Percentiles rank a stretch among this genome's conserved stretches.
Conservation (phyloP, 768 basidiomycete genomes). For the Coprinopsis cinerea region DNA sequence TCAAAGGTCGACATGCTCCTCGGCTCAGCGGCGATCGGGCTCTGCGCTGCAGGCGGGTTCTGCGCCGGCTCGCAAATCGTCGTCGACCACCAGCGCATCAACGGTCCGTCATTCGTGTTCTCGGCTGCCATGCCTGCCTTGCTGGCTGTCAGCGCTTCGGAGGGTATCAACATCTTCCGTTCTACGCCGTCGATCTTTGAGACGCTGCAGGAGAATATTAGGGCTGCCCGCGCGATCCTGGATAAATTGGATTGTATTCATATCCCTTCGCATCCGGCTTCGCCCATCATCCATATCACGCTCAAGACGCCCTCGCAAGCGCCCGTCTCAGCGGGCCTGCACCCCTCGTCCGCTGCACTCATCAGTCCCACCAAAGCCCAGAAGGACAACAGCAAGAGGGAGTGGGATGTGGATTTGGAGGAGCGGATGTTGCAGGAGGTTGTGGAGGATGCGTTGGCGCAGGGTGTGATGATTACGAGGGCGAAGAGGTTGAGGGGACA, state of each 20-base stretch:
- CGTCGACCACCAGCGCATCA: slow-evolving; percentile 94
- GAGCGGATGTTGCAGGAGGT: slow-evolving; percentile 85
- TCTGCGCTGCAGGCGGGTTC: slow-evolving; percentile 87
- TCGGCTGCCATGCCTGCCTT: slow-evolving; percentile 92
- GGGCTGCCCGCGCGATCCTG: slow-evolving; percentile 70
- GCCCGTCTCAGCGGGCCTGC: slow-evolving; percentile 19
- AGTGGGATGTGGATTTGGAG: slow-evolving; percentile 61
- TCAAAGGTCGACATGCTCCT: slow-evolving; percentile 92
- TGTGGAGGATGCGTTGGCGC: slow-evolving; percentile 77
- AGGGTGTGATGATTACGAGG: slow-evolving; percentile 82
- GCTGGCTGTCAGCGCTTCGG: slow-evolving; percentile 81
- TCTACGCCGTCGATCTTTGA: slow-evolving; percentile 71
- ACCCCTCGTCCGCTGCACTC: slow-evolving; percentile 13
- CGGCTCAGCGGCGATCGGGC: slow-evolving; percentile 80
- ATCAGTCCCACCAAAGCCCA: slow-evolving; percentile 27
- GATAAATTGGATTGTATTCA: slow-evolving; percentile 77
- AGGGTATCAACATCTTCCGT: slow-evolving; percentile 76
- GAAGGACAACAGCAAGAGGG: slow-evolving; percentile 39
- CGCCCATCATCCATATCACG: slow-evolving; percentile 84
- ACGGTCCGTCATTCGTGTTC: slow-evolving; percentile 92
- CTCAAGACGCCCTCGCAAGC: slow-evolving; percentile 32
- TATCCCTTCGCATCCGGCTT: slow-evolving; percentile 80
- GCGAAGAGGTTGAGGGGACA: slow-evolving; percentile 79
- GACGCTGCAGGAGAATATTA: slow-evolving; percentile 76
- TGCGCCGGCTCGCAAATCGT: slow-evolving; percentile 84